Conservation (phyloP, 495 filamentous ascomycete species). For the Hamigera avellanea region DNA sequence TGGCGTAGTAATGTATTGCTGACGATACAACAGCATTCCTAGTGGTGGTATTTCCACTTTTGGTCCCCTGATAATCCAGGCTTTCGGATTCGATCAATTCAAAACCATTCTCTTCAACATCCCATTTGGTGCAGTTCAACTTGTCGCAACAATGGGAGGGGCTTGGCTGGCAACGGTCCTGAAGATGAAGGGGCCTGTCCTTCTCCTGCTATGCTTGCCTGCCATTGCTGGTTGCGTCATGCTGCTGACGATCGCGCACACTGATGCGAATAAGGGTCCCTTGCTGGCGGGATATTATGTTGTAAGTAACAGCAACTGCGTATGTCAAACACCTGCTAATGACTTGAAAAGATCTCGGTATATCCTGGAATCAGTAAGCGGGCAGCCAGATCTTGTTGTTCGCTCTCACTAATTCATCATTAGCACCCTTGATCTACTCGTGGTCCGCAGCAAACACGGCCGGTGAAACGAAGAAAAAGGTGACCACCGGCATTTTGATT, state of each 20-base stretch:
- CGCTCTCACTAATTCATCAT: not conserved
- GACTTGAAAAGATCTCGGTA: constrained; percentile 35
- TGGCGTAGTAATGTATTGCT: constrained; percentile 16
- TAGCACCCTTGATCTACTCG: constrained; percentile 49
- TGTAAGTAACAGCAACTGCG: constrained; percentile 12
- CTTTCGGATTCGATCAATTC: constrained; percentile 49
- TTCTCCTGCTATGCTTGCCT: constrained; percentile 42
- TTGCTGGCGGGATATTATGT: constrained; percentile 50
- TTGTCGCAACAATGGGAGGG: constrained; percentile 45
- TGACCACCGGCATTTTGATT: constrained; percentile 44
- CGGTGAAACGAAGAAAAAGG: constrained; percentile 53
- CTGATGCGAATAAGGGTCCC: constrained; percentile 29
- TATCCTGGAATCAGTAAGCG: constrained; percentile 41
- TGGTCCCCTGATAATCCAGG: constrained; percentile 50
- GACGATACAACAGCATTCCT: constrained; percentile 35
- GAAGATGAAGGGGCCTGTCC: constrained; percentile 44
- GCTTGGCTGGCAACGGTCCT: constrained; percentile 41
- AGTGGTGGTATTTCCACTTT: constrained; percentile 52
- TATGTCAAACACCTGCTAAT: not conserved
- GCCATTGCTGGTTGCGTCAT: constrained; percentile 46
- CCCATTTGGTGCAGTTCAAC: constrained; percentile 49
- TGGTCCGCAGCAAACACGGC: constrained; percentile 53
- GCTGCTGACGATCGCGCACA: constrained; percentile 38
- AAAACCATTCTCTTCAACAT: constrained; percentile 55
- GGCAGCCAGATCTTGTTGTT: not conserved